Percentiles rank a stretch among this genome's conserved stretches.
Conservation (phyloP, 345 rosid genomes). For the Corchorus capsularis region DNA sequence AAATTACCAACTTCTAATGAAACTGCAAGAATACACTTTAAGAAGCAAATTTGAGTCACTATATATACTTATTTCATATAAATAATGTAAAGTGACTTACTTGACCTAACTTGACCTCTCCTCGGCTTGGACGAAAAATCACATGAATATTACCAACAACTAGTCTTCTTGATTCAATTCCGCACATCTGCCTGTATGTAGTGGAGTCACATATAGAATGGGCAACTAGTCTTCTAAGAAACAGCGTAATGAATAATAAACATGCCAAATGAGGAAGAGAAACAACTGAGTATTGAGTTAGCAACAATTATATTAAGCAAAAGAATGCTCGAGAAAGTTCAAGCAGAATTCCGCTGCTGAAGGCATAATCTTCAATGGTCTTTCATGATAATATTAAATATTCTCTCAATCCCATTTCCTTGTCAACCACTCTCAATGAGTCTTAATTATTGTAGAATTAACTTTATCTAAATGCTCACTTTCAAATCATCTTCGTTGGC, state of each 20-base stretch:
- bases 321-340: background rate
- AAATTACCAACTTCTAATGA: background rate
- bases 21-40: background rate
- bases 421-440: background rate
- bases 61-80: background rate
- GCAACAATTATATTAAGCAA: background rate
- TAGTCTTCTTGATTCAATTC: constrained; percentile 54
- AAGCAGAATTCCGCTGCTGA: background rate
- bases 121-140: constrained; percentile 63
- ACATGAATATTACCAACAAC: constrained; percentile 76
- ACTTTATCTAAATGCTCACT: background rate
- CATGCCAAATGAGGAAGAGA: background rate
- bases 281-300: background rate
- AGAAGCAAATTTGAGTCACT: background rate
- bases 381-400: constrained; percentile 3
- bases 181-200: constrained; percentile 50
- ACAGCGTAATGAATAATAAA: constrained; percentile 16
- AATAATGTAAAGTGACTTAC: constrained; percentile 42
- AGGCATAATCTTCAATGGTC: background rate
- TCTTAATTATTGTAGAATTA: background rate
- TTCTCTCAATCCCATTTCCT: background rate
- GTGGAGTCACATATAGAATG: constrained; percentile 44
- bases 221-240: constrained; percentile 13
- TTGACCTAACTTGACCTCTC: constrained; percentile 84
- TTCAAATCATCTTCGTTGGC: too few species aligned